Conservation (phyloP, 352 stramenopile species). For the Phytophthora cajani region DNA sequence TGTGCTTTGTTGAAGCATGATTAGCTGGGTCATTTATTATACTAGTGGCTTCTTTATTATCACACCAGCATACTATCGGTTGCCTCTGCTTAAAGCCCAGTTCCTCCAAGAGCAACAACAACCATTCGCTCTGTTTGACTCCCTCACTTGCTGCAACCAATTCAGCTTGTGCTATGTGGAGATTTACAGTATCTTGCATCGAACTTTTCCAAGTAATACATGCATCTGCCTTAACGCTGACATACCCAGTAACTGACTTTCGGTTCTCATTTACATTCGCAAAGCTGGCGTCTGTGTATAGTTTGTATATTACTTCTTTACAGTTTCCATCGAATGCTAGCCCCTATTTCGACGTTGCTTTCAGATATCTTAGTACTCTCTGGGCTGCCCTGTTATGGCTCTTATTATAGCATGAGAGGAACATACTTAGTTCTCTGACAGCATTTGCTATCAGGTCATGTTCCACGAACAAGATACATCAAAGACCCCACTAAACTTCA, state of each 20-base stretch:
- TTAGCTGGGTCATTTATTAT: background rate
- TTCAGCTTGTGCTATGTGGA: constrained; percentile 19
- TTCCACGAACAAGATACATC: background rate
- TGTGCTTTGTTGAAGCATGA: background rate
- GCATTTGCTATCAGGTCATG: background rate
- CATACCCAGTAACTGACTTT: constrained; percentile 13
- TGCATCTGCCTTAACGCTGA: background rate
- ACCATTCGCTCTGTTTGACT: constrained; percentile 13
- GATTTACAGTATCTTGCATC: constrained; percentile 8
- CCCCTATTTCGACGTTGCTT: background rate
- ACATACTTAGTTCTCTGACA: background rate
- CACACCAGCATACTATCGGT: background rate
- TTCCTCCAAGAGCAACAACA: constrained; percentile 12
- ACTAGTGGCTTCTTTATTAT: background rate
- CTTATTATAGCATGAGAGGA: background rate
- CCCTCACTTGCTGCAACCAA: constrained; percentile 20
- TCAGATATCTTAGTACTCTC: background rate
- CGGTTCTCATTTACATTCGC: constrained; percentile 12
- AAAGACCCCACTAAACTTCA: background rate
- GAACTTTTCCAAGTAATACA: constrained; percentile 11
- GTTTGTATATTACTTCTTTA: constrained; percentile 7
- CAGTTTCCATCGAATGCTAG: background rate
- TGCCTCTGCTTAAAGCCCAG: constrained; percentile 6
- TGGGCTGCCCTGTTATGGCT: background rate
- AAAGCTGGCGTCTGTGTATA: constrained; percentile 7